phyloP scores from a whole-genome alignment of 768 basidiomycete genomes.

The Sporobolomyces phaffii region DNA sequence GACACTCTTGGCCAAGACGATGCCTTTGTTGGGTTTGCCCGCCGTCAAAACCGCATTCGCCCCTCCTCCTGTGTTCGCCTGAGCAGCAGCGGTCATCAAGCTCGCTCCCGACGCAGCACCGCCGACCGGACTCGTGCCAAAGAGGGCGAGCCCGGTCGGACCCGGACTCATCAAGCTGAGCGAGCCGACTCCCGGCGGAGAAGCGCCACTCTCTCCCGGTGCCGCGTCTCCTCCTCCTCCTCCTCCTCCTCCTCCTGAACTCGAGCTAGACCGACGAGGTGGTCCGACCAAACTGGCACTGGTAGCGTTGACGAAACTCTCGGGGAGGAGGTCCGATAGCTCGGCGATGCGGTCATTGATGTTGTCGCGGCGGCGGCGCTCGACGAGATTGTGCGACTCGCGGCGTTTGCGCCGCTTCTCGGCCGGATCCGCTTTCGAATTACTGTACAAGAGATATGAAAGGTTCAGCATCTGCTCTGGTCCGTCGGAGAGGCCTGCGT shows the following conservation, averaged over 20 bases:
- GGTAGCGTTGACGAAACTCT: conserved; percentile 57
- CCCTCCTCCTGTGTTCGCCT: background rate
- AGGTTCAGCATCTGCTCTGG: too few species aligned
- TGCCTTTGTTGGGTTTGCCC: conserved; percentile 89
- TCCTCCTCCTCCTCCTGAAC: background rate
- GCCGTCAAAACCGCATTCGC: conserved; percentile 1
- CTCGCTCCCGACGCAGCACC: background rate
- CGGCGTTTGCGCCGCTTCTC: conserved; percentile 75
- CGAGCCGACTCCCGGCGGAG: conserved; percentile 4
- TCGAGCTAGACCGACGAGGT: conserved; percentile 5
- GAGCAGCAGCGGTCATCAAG: background rate
- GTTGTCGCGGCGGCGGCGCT: conserved; percentile 77
- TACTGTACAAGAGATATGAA: too few species aligned
- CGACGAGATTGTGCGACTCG: conserved; percentile 88
- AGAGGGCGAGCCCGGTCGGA: conserved; percentile 36
- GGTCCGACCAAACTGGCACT: too few species aligned
- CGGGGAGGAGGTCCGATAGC: conserved; percentile 79
- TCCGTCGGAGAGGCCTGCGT: background rate
- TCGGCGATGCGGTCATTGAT: conserved; percentile 94
- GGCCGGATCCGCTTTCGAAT: conserved; percentile 7
- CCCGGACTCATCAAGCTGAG: conserved; percentile 34
- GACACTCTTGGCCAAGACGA: conserved; percentile 79
- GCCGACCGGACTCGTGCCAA: conserved; percentile 35
- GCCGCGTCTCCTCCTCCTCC: background rate
- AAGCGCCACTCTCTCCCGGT: conserved; percentile 1